Evolutionary conservation across 2,329 filamentous ascomycete genomes (phyloP).

Genomic region (Aaosphaeria pasadenensis): DNA sequence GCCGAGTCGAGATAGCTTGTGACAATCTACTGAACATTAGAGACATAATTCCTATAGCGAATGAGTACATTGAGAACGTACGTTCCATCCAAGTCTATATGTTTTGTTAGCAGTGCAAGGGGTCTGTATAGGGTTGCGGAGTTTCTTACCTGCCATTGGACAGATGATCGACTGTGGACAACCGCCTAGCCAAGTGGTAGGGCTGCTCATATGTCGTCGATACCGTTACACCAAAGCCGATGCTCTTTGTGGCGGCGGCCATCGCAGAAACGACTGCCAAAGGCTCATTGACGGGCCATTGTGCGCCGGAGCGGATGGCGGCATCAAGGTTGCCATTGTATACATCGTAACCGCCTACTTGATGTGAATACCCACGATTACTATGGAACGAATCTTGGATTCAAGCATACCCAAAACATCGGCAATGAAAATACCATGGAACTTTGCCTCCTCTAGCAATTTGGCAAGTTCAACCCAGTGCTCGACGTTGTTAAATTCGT

Average conservation of each 20-base stretch:
- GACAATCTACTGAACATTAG: conserved; percentile 49
- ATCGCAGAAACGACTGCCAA: conserved; percentile 62
- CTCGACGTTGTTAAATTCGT: conserved; percentile 47
- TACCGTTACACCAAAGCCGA: conserved; percentile 68
- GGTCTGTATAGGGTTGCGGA: neutral
- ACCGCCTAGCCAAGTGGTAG: conserved; percentile 62
- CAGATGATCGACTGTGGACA: conserved; percentile 66
- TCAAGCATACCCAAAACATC: conserved; percentile 40
- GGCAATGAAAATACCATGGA: conserved; percentile 42
- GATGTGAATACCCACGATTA: neutral
- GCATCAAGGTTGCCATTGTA: conserved; percentile 63
- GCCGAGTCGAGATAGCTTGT: conserved; percentile 67
- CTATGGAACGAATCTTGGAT: neutral
- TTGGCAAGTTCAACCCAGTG: conserved; percentile 39
- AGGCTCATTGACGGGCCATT: conserved; percentile 71
- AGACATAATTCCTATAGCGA: neutral
- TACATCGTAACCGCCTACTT: conserved; percentile 64
- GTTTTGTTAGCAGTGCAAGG: neutral
- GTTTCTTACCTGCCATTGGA: conserved; percentile 53
- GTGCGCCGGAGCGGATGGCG: conserved; percentile 60
- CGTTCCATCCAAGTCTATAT: conserved; percentile 8
- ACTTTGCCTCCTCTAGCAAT: conserved; percentile 36
- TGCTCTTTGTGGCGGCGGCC: conserved; percentile 63
- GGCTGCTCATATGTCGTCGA: conserved; percentile 68
- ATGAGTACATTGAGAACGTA: conserved; percentile 1